Base-by-base conservation (phyloP, 1,284 basidiomycete genomes). In the Puccinia triticina region DNA sequence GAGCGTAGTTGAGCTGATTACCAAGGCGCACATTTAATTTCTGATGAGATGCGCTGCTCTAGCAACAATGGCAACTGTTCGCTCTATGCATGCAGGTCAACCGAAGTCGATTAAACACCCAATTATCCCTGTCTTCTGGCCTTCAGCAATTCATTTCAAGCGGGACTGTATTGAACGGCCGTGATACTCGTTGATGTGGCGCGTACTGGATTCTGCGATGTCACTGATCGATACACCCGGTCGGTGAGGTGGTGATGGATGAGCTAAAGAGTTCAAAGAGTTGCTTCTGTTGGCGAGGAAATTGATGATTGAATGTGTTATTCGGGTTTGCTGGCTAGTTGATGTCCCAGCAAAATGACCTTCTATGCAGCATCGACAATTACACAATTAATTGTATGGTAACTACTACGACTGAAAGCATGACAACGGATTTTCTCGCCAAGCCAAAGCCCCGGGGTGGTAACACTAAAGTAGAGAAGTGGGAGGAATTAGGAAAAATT, bases 21-120 rank as follows among this genome's bases (percentile, higher is more conserved):
- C 43, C 11, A 43, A 64, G 34, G 37, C 61, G 32, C 23, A 64
- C 61, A 69, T 26, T 48, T 8, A 69, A 69, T 48, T 69, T 29
- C 26, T 18, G 43, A 48, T 69, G 40, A 69, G 66, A 69, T 2
- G 26, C 4, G 43, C 23, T 69, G 23, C 40, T 43, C 66, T 48
- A 43, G 66, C 43, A 69, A 48, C 66, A 7, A 66, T 16, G 32
- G 23, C 32, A 34, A 34, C 59, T 66, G 43, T n/a, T 69, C 14
- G 40, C 40, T 69, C 37, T 23, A 69, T 43, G n/a, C n/a, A n/a
- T n/a, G 37, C 37, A 69, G n/a, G 43, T 69, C n/a, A 7, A 69
- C 66, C 66, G 66, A 48, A n/a, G n/a, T 48, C 66, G 43, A 40
- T 69, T 29, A 46, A 69, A 69, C 66, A 29, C 66, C 43, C 12